phyloP scores from a whole-genome alignment of 768 basidiomycete genomes.

The Dioszegia hungarica region DNA sequence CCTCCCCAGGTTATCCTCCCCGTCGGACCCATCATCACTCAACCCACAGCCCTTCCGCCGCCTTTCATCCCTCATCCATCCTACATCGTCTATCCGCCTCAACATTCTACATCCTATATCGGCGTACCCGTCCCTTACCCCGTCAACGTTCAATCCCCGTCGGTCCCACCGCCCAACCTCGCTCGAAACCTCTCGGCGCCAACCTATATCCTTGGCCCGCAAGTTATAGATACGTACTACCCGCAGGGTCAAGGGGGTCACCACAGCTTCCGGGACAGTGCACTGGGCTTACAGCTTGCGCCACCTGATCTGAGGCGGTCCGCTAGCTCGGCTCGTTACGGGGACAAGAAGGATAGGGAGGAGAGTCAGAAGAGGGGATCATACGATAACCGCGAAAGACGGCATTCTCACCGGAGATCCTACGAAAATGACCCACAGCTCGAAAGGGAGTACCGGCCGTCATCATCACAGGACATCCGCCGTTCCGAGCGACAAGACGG shows the following conservation, averaged over 20 bases:
- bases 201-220: neutral
- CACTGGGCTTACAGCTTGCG: neutral
- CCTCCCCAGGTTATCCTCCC: neutral
- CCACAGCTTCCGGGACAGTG: neutral
- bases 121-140: neutral
- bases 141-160: neutral
- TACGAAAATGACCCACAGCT: neutral
- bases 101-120: neutral
- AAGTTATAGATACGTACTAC: neutral
- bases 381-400: neutral
- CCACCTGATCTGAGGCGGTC: neutral
- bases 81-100: neutral
- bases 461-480: neutral
- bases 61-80: slow-evolving; percentile 4
- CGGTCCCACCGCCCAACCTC: neutral
- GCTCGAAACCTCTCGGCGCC: neutral
- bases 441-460: neutral
- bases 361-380: too few species aligned
- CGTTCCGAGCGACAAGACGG: neutral
- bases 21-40: slow-evolving; percentile 7
- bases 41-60: slow-evolving; percentile 8
- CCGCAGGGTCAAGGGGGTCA: too few species aligned
- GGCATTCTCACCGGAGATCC: neutral
- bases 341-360: too few species aligned
- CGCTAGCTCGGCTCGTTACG: neutral